Evolutionary conservation across 768 basidiomycete genomes (phyloP), one percentile per base, ranked within the genome.

Genomic region (Mycena floridula): DNA sequence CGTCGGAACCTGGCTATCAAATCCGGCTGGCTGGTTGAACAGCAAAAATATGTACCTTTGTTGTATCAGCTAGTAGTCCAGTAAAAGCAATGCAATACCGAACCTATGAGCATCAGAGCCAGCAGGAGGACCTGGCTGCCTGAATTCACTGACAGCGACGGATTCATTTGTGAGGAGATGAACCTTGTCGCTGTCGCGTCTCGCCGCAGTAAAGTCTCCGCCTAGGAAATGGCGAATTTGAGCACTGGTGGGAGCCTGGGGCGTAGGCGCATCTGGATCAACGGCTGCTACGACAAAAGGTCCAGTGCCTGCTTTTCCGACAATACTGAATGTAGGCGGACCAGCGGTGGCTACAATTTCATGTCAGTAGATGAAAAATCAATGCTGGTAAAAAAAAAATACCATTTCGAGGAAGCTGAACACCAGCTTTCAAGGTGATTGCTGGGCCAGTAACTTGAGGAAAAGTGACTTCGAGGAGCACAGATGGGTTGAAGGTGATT

Each of bases 241-340:
- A 2, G 71, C 61, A 4, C 25, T 42, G 5, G 60, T 70, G 11
- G 69, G 67, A 15, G 50, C 56, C 49, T 73, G 69, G 1, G 76
- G 74, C n/a, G 74, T 74, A 7, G 74, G 74, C 7, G 69, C 73
- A 49, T 77, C 76, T 4, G 69, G 76, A 48, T 76, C 74, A 3
- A 76, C 68, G 9, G 63, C 50, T 0, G 68, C 67, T 8, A 77
- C 52, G 13, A 77, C 70, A 52, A 72, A 77, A 0, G 74, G 73
- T 0, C 72, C 74, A 9, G 23, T 44, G n/a, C 50, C 47, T 9
- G 43, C 44, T 11, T 54, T 40, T 7, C 62, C 64, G 16, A 51
- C 46, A 26, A 64, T 51, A 41, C 48, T 48, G 54, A 67, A 70
- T 2, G 53, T 53, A 3, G 68, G 68, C 2, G 66, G 69, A 0